Conservation (phyloP, 2,329 filamentous ascomycete species). For the Phyllosticta citrichinensis region DNA sequence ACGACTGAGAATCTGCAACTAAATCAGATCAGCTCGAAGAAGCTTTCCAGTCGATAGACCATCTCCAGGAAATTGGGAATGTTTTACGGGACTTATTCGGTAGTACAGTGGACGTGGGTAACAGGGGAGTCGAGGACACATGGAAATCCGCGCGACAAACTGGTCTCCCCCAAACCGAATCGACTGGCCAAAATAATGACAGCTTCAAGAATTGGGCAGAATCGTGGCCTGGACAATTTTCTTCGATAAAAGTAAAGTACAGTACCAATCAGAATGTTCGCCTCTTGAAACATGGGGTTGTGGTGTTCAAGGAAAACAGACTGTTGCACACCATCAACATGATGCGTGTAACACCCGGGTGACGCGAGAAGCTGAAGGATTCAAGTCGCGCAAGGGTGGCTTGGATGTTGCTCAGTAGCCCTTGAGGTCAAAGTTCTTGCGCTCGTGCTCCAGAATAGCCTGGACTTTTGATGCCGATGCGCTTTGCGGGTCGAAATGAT, state of each 20-base stretch:
- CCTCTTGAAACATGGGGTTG: not conserved
- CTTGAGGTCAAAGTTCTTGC: slow-evolving; percentile 15
- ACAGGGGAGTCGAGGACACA: not conserved
- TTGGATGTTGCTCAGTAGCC: not conserved
- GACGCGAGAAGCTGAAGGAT: not conserved
- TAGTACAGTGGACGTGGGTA: not conserved
- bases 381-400: not conserved
- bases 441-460: slow-evolving; percentile 40
- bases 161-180: too few species aligned
- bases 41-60: not conserved
- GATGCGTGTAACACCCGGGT: not conserved
- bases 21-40: not conserved
- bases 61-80: not conserved
- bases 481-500: slow-evolving; percentile 62
- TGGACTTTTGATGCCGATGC: slow-evolving; percentile 49
- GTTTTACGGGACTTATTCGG: not conserved
- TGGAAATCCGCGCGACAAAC: not conserved
- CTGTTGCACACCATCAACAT: not conserved
- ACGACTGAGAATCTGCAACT: not conserved
- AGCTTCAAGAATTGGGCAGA: not conserved
- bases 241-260: not conserved
- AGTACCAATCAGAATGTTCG: not conserved
- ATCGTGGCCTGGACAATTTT: not conserved
- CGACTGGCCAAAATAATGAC: too few species aligned
- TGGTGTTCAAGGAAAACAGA: not conserved